These are phyloP conservation scores for Mycosphaerella sp. DNA, from an alignment of 2,329 filamentous ascomycete genomes.

Conservation along the genomic window DNA sequence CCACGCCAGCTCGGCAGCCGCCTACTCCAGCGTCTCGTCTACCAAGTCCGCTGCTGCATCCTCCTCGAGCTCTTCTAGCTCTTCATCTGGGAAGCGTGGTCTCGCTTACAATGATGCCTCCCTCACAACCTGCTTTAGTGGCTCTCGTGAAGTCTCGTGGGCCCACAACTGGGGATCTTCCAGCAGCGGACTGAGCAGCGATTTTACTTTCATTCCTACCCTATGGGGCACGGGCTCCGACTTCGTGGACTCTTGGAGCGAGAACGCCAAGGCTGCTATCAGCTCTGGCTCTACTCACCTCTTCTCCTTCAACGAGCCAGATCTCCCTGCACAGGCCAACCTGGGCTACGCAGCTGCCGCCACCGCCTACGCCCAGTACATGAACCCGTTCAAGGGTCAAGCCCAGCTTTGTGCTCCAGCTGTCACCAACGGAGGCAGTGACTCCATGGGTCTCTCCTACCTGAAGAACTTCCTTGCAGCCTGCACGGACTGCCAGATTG, in stretches of 20 bases:
- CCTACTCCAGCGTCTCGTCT: conserved; percentile 11
- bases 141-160: conserved; percentile 49
- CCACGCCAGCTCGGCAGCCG: background rate
- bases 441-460: conserved; percentile 49
- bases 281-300: conserved; percentile 50
- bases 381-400: conserved; percentile 52
- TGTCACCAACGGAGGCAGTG: conserved; percentile 52
- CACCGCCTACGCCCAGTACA: conserved; percentile 47
- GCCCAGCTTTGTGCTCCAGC: conserved; percentile 54
- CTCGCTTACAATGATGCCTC: conserved; percentile 59
- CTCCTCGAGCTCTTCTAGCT: conserved; percentile 18
- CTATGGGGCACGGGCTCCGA: conserved; percentile 45
- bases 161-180: conserved; percentile 63
- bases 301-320: conserved; percentile 68
- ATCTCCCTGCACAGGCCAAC: conserved; percentile 56
- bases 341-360: conserved; percentile 50
- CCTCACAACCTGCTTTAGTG: conserved; percentile 49
- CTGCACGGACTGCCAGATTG: conserved; percentile 43
- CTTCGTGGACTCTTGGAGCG: conserved; percentile 48
- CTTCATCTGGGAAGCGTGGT: conserved; percentile 54
- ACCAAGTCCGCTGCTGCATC: conserved; percentile 19
- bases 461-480: conserved; percentile 48
- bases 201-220: conserved; percentile 59
- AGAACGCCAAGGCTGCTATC: conserved; percentile 49
- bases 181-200: conserved; percentile 38